A percentile compares a stretch with the other conserved stretches of the same genome.
Evolutionary conservation across 371 early-diverging fungal genomes (phyloP).

Genomic region (Fennellomyces sp.): DNA sequence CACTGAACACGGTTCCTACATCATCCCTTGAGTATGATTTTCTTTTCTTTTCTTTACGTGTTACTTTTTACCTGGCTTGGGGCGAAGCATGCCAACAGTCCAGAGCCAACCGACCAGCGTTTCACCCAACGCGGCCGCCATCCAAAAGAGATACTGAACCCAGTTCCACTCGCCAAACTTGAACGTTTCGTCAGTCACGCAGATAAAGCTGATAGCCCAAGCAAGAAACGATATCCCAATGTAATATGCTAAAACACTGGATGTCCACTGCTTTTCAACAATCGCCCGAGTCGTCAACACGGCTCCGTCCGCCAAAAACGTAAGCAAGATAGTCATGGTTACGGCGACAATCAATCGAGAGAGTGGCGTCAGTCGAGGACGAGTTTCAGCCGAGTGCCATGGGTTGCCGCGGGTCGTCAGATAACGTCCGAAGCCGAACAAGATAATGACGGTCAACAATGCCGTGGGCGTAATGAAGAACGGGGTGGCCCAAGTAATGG

Average conservation of each 20-base stretch:
- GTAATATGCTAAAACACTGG: slow-evolving; percentile 37
- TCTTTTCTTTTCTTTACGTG: neutral
- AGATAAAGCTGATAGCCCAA: slow-evolving; percentile 34
- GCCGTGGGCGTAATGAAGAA: slow-evolving; percentile 28
- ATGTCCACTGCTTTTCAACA: slow-evolving; percentile 26
- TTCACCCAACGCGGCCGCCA: slow-evolving; percentile 31
- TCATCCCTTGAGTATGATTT: neutral
- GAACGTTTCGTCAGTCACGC: slow-evolving; percentile 34
- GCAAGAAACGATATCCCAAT: slow-evolving; percentile 35
- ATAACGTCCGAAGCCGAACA: slow-evolving; percentile 33
- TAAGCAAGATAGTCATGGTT: slow-evolving; percentile 18
- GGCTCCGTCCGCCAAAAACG: slow-evolving; percentile 33
- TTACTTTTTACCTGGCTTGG: slow-evolving; percentile 31
- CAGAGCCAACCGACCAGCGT: slow-evolving; percentile 44
- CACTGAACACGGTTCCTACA: slow-evolving; percentile 31
- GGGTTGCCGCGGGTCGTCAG: slow-evolving; percentile 16
- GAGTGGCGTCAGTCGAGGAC: slow-evolving; percentile 24
- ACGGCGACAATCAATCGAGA: slow-evolving; percentile 30
- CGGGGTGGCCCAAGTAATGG: slow-evolving; percentile 32
- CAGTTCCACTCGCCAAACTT: slow-evolving; percentile 46
- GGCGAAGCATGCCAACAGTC: slow-evolving; percentile 31
- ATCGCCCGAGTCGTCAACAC: slow-evolving; percentile 34
- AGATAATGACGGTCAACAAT: slow-evolving; percentile 22
- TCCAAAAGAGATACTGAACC: slow-evolving; percentile 49
- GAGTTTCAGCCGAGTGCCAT: slow-evolving; percentile 6